Base-by-base conservation (phyloP, 2,329 filamentous ascomycete species). In the Drechmeria coniospora region DNA sequence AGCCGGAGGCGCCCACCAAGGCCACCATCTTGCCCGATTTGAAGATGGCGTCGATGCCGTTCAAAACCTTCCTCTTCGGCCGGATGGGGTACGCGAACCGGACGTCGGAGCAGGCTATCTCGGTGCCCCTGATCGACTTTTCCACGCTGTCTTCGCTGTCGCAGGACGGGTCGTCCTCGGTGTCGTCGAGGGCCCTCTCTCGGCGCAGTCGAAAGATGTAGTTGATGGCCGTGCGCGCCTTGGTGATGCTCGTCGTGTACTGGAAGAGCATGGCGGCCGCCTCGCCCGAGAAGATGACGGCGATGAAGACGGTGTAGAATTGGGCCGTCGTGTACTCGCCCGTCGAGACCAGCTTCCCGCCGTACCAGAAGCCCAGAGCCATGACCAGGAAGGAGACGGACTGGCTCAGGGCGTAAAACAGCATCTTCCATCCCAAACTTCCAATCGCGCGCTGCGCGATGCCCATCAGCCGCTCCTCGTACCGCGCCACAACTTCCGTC, bases 1-100 rank as follows among this genome's bases (percentile, higher is more conserved):
- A 70, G 6, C 68, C 68, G 0, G 63, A 69, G 1, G 65, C 56
- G 4, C 68, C 68, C 0, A 74, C 67, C 6, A 72, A 55, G 3
- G 65, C 68, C 2, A 65, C 48, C 38, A 63, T 68, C 35, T 59
- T 54, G 8, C 63, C 61, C 5, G 56, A 52, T 18, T 46, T 33
- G 28, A 67, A 57, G 27, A 32, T 33, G 23, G 62, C 50, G 23
- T 53, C 40, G 9, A 65, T 47, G 4, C 54, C 49, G 13, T 53
- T 42, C 10, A 59, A 42, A 31, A 57, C 45, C 30, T 49, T 44
- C 6, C 48, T 26, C 34, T 43, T 36, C 8, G 53, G 47, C 9
- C 54, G 41, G 21, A 50, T 38, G 4, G 70, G 68, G 32, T 78
- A 78, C 1, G 66, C 53, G 44, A 78, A 77, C 8, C 56, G 43